Evolutionary conservation across 192 early-diverging fungal genomes (phyloP).

Genomic region (Coemansia sp.): DNA sequence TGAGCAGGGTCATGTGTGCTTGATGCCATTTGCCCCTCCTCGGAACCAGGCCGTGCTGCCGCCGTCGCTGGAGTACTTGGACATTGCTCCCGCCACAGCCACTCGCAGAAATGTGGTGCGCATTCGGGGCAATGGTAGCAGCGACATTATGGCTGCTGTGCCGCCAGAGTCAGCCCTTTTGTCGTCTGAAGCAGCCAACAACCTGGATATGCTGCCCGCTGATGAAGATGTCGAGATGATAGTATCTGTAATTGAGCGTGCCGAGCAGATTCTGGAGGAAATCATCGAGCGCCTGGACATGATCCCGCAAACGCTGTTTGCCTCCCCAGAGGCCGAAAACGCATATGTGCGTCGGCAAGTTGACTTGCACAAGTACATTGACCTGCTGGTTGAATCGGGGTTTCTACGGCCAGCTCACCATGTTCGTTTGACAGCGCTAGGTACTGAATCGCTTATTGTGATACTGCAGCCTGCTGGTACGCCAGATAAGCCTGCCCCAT

Average conservation of each 20-base stretch:
- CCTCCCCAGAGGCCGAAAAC: constrained; percentile 34
- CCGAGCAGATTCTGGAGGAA: constrained; percentile 34
- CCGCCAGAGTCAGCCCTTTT: not conserved
- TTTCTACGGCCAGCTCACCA: constrained; percentile 57
- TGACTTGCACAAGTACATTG: constrained; percentile 69
- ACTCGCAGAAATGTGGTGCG: constrained; percentile 13
- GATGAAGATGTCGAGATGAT: not conserved
- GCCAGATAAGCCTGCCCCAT: constrained; percentile 5
- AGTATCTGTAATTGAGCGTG: constrained; percentile 16
- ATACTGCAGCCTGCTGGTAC: constrained; percentile 63
- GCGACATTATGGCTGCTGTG: not conserved
- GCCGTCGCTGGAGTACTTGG: constrained; percentile 32
- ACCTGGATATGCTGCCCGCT: not conserved
- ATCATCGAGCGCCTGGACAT: constrained; percentile 34
- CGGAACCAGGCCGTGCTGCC: not conserved
- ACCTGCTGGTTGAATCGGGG: constrained; percentile 65
- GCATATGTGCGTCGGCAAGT: constrained; percentile 53
- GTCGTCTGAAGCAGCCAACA: not conserved
- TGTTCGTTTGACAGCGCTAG: constrained; percentile 60
- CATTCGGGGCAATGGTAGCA: constrained; percentile 11
- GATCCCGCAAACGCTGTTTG: constrained; percentile 36
- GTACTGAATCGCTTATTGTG: constrained; percentile 64
- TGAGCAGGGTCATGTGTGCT: constrained; percentile 41
- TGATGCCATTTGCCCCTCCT: constrained; percentile 28
- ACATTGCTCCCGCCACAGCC: constrained; percentile 13